Conservation (phyloP, 208 protist genomes). For the Leishmania gerbilli region DNA sequence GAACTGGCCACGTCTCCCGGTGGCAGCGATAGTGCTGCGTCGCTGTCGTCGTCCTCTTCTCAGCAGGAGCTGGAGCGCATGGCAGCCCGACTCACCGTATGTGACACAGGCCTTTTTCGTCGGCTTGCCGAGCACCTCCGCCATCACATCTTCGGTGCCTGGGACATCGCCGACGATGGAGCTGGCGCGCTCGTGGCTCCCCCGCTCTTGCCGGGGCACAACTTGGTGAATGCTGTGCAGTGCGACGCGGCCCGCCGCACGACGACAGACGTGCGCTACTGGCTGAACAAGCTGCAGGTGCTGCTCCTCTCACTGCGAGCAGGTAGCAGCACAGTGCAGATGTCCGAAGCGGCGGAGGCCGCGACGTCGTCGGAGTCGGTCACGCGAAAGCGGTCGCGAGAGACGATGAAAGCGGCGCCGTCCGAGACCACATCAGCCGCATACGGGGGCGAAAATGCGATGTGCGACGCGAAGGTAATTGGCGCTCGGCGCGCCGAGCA, state of each 20-base stretch:
- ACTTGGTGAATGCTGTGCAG: background rate
- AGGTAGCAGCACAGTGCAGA: background rate
- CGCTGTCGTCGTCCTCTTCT: conserved; percentile 17
- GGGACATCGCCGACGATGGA: background rate
- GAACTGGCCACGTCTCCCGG: background rate
- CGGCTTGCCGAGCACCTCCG: conserved; percentile 27
- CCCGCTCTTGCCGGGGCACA: background rate
- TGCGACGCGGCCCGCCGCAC: conserved; percentile 25
- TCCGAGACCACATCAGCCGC: background rate
- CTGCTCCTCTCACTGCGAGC: conserved; percentile 35
- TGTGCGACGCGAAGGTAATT: background rate
- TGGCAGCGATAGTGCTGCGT: background rate
- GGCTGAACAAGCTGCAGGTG: conserved; percentile 75
- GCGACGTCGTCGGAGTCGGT: background rate
- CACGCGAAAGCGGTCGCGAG: conserved; percentile 13
- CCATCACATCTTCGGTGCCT: conserved; percentile 25
- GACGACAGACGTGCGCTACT: conserved; percentile 67
- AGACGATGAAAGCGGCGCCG: background rate
- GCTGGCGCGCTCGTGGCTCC: background rate
- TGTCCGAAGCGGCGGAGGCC: background rate
- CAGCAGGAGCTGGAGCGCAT: conserved; percentile 33
- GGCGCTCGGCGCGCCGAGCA: conserved; percentile 11
- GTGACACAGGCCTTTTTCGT: conserved; percentile 24
- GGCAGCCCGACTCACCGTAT: conserved; percentile 10
- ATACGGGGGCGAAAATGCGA: background rate